Base-by-base conservation (phyloP, 2,329 filamentous ascomycete genomes). In the Talaromyces sp. region DNA sequence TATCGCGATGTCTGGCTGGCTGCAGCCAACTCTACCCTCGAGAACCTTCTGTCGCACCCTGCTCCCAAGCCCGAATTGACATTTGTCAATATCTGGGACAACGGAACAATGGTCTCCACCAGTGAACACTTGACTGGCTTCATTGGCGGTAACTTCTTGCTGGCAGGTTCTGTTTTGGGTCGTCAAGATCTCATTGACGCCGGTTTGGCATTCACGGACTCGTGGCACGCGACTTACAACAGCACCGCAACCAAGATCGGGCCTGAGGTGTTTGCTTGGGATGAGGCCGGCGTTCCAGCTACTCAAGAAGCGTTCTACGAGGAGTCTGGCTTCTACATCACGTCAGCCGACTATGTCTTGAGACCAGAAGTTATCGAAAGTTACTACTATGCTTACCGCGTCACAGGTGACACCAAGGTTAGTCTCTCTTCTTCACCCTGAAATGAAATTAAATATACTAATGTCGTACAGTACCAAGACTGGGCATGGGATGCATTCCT, bases 371-470 rank as follows among this genome's bases (percentile, higher is more conserved):
- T 93, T 3, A 84, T 96, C 38, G 92, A 96, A 80, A 90, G 87
- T 70, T 89, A 89, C 76, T 96, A 96, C 83, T 95, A 96, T 76
- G 91, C 92, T 1, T 96, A 91, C 81, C 88, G 92, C 60, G 86
- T 89, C 0, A 96, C 92, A 0, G 89, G 89, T 3, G 85, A 94
- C 67, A 70, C 79, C 36, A 90, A 87, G 58, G 78, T 79, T 67
- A 65, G 71, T 45, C 17, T 13, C 31, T 25, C 19, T 31, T 40
- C 31, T 53, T 31, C 1, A 7, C 13, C 34, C 40, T 5, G 34
- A 36, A n/a, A 38, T 34, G 19, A 58, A 31, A 22, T 36, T 22
- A 17, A 31, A 56, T 43, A 11, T 49, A 17, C 43, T 66, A 45
- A 66, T 27, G 5, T 17, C 11, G 25, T 3, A 7, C 59, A 78